Evolutionary conservation across 345 rosid species (phyloP).

Genomic region (Boechera retrofracta): DNA sequence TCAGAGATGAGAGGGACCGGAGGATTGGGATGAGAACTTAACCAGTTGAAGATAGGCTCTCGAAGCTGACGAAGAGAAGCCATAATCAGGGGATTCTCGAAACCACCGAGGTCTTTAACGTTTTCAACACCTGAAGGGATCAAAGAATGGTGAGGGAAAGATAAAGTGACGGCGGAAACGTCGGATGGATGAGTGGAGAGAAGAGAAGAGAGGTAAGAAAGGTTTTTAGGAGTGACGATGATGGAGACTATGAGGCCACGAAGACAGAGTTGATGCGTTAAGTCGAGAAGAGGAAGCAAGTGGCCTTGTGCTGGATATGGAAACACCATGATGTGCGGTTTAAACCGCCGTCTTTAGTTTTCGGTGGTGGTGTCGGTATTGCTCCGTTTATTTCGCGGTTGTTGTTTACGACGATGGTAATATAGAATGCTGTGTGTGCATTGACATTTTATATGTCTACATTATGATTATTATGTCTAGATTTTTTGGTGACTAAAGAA

Average conservation of each 20-base stretch:
- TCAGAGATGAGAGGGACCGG: constrained; percentile 73
- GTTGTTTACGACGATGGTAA: background rate
- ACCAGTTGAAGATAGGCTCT: constrained; percentile 58
- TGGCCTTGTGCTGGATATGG: constrained; percentile 81
- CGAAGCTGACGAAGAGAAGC: constrained; percentile 53
- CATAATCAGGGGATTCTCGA: constrained; percentile 49
- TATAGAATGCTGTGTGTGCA: background rate
- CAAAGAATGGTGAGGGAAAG: constrained; percentile 61
- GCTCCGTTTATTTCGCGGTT: background rate
- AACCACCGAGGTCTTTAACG: constrained; percentile 55
- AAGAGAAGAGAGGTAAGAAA: constrained; percentile 53
- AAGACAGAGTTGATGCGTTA: constrained; percentile 56
- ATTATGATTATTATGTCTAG: background rate
- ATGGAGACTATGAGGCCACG: constrained; percentile 51
- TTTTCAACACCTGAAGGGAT: constrained; percentile 66
- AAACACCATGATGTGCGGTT: constrained; percentile 59
- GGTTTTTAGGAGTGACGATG: constrained; percentile 59
- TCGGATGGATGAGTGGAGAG: constrained; percentile 46
- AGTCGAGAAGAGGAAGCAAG: constrained; percentile 57
- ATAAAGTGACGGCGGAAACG: constrained; percentile 46
- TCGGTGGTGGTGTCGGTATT: background rate
- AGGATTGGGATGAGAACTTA: constrained; percentile 57
- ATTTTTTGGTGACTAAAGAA: too few relatives aligned
- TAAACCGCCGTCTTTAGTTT: background rate
- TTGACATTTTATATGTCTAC: constrained; percentile 21